Evolutionary conservation across 345 rosid genomes (phyloP), one percentile per base, ranked within the genome.

Genomic region (Trapa bicornis): DNA sequence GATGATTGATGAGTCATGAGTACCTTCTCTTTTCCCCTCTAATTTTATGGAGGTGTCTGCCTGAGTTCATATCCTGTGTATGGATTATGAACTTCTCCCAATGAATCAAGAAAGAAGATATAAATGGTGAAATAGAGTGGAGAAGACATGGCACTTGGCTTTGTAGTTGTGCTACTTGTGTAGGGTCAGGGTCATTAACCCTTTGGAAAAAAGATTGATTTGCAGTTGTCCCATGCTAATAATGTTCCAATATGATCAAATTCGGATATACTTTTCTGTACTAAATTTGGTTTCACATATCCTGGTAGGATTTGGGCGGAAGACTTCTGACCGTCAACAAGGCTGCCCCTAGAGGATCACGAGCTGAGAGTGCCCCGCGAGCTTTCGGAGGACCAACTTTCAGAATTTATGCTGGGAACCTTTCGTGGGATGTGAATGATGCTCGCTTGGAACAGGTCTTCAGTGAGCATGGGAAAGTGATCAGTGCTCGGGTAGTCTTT

Each of bases 381-480:
- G 74, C 70, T 3, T 78, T 65, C 65, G 92, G 85, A 54, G 92
- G 85, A 54, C 68, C 88, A 68, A 77, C 85, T 42, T 79, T 69
- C 65, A 86, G 90, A 77, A 76, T 89, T 69, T 94, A 88, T 67
- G 97, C 87, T 15, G 97, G 96, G 3, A 94, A 94, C 82, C 80
- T 94, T 38, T 86, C 96, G 2, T 94, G 97, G 99, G 85, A 82
- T 70, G 87, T 86, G 67, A 96, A 94, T 77, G 75, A 79, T 72
- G 78, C 76, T 68, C 88, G 86, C 64, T 80, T 94, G 67, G 95
- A 87, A 45, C 48, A 45, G 48, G 70, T 94, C 66, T 89, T 94
- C 72, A 94, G 97, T 41, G 95, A 94, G 76, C 93, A 94, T 69
- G 97, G 96, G 22, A 94, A 94, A 80, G 96, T 91, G 70, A 78